A percentile compares a stretch with the other conserved stretches of the same genome.
These are phyloP conservation scores for Tuctoria greenei DNA, from an alignment of 176 grass and related monocot species.

Conservation along the genomic window DNA sequence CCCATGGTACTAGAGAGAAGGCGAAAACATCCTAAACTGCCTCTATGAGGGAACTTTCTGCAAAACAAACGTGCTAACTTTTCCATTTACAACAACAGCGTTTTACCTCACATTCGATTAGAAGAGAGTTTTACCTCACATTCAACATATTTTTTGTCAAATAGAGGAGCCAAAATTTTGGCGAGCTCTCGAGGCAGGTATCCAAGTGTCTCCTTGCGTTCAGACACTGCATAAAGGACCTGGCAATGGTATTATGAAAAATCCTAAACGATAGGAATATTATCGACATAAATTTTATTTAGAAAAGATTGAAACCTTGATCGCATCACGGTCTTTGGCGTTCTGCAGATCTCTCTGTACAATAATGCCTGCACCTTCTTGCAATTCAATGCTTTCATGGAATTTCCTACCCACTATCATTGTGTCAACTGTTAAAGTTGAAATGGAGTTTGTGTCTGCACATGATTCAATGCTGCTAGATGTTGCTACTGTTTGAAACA, in stretches of 20 bases:
- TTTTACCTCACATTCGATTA: slow-evolving; percentile 50
- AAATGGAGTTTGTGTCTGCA: slow-evolving; percentile 26
- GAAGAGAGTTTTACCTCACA: slow-evolving; percentile 58
- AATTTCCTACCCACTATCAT: slow-evolving; percentile 80
- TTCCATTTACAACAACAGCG: not conserved
- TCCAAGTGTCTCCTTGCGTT: slow-evolving; percentile 52
- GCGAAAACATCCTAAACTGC: slow-evolving; percentile 13
- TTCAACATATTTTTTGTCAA: slow-evolving; percentile 59
- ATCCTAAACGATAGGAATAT: slow-evolving; percentile 15
- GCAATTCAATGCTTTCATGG: slow-evolving; percentile 57
- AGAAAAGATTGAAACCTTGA: slow-evolving; percentile 63
- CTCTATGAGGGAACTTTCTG: slow-evolving; percentile 1
- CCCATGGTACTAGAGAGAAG: not conserved
- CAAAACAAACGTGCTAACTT: not conserved
- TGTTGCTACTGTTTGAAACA: slow-evolving; percentile 15
- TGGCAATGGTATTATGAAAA: slow-evolving; percentile 44
- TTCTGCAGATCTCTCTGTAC: slow-evolving; percentile 68
- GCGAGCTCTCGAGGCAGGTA: slow-evolving; percentile 82
- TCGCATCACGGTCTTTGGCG: slow-evolving; percentile 71
- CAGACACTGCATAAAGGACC: slow-evolving; percentile 65
- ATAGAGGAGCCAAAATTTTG: slow-evolving; percentile 75
- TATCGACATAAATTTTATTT: slow-evolving; percentile 16
- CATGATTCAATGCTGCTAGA: slow-evolving; percentile 22
- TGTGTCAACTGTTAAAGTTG: slow-evolving; percentile 48
- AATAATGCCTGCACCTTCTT: slow-evolving; percentile 51